Conservation (phyloP, 2,329 filamentous ascomycete genomes). For the Rasamsonia emersonii region DNA sequence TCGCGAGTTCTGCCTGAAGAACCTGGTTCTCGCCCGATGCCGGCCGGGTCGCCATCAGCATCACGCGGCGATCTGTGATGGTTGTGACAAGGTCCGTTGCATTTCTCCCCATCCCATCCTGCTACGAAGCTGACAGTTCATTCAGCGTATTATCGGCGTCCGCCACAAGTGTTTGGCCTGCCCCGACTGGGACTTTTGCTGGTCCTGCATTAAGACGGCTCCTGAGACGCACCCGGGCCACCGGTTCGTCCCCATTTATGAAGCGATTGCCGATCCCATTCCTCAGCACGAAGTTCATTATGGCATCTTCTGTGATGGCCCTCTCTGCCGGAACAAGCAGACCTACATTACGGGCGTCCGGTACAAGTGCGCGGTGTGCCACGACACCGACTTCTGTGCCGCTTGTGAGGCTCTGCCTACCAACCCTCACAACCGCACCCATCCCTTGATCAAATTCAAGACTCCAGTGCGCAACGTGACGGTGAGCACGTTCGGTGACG, state of each 20-base stretch:
- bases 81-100: constrained; percentile 62
- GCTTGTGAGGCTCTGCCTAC: constrained; percentile 81
- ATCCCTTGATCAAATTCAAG: constrained; percentile 95
- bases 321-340: constrained; percentile 59
- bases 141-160: constrained; percentile 67
- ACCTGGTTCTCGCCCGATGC: constrained; percentile 59
- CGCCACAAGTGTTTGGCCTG: constrained; percentile 96
- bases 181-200: constrained; percentile 96
- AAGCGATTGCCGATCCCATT: constrained; percentile 47
- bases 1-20: constrained; percentile 50
- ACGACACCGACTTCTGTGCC: constrained; percentile 91
- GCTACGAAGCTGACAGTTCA: constrained; percentile 15
- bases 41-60: constrained; percentile 68
- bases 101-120: too few species aligned
- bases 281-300: constrained; percentile 53
- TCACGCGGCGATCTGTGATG: constrained; percentile 89
- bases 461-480: constrained; percentile 81
- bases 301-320: constrained; percentile 92
- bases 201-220: constrained; percentile 61
- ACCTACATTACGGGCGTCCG: constrained; percentile 70
- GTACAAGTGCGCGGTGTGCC: constrained; percentile 95
- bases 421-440: constrained; percentile 87
- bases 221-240: constrained; percentile 67
- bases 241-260: constrained; percentile 82
- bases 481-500: constrained; percentile 75